Conservation (phyloP, 2,329 filamentous ascomycete genomes). For the Fusarium marasasianum region DNA sequence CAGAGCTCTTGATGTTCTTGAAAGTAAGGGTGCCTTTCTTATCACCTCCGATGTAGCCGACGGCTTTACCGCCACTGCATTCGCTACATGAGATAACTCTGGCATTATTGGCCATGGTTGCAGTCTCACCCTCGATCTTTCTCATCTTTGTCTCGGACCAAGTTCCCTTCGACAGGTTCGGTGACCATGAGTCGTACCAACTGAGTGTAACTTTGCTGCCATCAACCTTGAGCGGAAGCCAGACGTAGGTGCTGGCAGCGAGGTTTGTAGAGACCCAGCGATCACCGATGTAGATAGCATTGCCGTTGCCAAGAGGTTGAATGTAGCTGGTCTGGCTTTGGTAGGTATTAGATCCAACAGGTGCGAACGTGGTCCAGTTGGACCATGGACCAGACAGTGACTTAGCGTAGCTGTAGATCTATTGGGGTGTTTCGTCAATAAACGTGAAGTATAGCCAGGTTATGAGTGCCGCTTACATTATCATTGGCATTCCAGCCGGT, state of each 20-base stretch:
- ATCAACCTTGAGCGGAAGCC: conserved; percentile 66
- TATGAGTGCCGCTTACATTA: conserved; percentile 53
- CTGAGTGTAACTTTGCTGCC: conserved; percentile 61
- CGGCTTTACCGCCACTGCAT: conserved; percentile 60
- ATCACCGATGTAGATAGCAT: conserved; percentile 72
- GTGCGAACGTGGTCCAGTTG: conserved; percentile 66
- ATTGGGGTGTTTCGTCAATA: neutral
- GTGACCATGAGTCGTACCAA: conserved; percentile 65
- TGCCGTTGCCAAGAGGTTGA: conserved; percentile 52
- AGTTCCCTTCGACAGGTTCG: conserved; percentile 54
- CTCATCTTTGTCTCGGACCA: conserved; percentile 56
- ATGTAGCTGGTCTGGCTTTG: conserved; percentile 69
- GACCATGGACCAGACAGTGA: conserved; percentile 69
- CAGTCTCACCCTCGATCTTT: conserved; percentile 63
- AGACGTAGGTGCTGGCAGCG: conserved; percentile 69
- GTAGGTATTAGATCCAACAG: conserved; percentile 65
- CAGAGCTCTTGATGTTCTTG: conserved; percentile 53
- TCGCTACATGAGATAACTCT: conserved; percentile 56
- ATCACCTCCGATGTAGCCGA: conserved; percentile 65
- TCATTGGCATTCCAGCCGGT: conserved; percentile 71
- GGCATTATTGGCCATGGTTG: conserved; percentile 56
- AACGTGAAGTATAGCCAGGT: fast-evolving
- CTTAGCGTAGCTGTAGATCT: conserved; percentile 65
- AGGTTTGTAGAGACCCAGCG: conserved; percentile 71
- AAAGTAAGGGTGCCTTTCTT: conserved; percentile 59